A percentile compares a stretch with the other conserved stretches of the same genome.
These are phyloP conservation scores for Cordyceps cateniannulata DNA, from an alignment of 2,329 filamentous ascomycete species.

Conservation along the genomic window DNA sequence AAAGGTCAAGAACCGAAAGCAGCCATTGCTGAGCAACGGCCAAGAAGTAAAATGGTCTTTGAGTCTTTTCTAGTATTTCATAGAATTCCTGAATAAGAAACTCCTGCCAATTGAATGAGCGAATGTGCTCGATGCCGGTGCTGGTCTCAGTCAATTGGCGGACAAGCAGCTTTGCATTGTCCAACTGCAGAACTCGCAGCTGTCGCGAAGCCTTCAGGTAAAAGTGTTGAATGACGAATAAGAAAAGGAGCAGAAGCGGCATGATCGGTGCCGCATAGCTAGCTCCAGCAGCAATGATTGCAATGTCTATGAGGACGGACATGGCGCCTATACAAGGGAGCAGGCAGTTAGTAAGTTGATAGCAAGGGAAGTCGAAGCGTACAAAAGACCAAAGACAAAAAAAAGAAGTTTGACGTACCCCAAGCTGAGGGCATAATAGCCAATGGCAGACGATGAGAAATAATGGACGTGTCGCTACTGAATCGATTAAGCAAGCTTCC, in stretches of 20 bases:
- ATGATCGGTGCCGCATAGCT: conserved; percentile 24
- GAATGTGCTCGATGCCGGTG: conserved; percentile 38
- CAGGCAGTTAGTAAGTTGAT: too few species aligned
- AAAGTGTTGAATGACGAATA: conserved; percentile 26
- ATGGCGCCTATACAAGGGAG: background rate
- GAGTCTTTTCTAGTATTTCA: conserved; percentile 41
- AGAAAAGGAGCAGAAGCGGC: conserved; percentile 17
- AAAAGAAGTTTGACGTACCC: background rate
- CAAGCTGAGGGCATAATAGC: conserved; percentile 8
- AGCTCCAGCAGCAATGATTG: conserved; percentile 19
- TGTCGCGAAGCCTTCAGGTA: conserved; percentile 31
- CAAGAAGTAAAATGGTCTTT: conserved; percentile 48
- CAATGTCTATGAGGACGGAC: conserved; percentile 14
- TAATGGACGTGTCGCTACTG: conserved; percentile 21
- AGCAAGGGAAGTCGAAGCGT: too few species aligned
- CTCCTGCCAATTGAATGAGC: conserved; percentile 48
- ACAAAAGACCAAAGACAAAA: too few species aligned
- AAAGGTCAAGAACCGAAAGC: conserved; percentile 39
- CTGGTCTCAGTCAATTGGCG: conserved; percentile 36
- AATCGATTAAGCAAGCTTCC: conserved; percentile 19
- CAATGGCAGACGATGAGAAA: conserved; percentile 19
- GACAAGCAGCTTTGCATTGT: conserved; percentile 28
- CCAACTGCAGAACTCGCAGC: conserved; percentile 28
- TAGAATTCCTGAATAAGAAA: conserved; percentile 35
- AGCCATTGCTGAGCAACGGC: conserved; percentile 50